Evolutionary conservation across 495 filamentous ascomycete species (phyloP), one percentile per base, ranked within the genome.

Genomic region (Friedmanniomyces endolithicus): DNA sequence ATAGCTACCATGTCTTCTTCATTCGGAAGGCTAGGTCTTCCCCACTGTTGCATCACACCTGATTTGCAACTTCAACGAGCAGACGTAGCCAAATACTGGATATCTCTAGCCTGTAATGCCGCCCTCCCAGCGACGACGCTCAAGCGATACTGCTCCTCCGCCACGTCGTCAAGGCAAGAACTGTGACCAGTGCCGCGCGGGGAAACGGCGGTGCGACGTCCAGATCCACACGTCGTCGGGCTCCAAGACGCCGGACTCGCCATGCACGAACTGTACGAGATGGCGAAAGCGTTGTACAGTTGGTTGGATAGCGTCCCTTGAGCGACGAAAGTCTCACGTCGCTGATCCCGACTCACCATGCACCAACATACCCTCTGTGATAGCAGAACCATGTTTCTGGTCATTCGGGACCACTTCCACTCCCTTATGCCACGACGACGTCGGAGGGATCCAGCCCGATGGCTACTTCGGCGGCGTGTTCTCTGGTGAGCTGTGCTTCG

Each of bases 151-250:
- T 3, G n/a, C 20, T 16, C 20, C 7, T 33, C 48, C 17, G 11
- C 19, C 19, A 1, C 48, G 50, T n/a, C 35, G 50, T 29, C 52
- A 55, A 48, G 16, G 52, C 43, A 29, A 29, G 23, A 55, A 35
- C 19, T 55, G 52, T 20, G 52, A 55, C 29, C 52, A 55, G 27
- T 55, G 52, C 31, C 39, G 52, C 19, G 25, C 22, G 11, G 52
- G 52, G 24, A 55, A 55, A 50, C 39, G 52, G 23, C 22, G 37
- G 2, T 55, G 52, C 29, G 52, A 55, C 33, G 52, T 45, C 19
- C 27, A 35, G 20, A 11, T 48, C 44, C 2, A 35, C 33, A 6
- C 29, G 8, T 27, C 19, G 6, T 25, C 19, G 3, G 19, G 12
- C 44, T 47, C 44, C 23, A 41, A 41, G 37, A 41, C 17, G 16